Percentiles rank a stretch among this genome's conserved stretches.
These are phyloP conservation scores for Piloderma croceum DNA, from an alignment of 768 basidiomycete genomes.

Conservation along the genomic window DNA sequence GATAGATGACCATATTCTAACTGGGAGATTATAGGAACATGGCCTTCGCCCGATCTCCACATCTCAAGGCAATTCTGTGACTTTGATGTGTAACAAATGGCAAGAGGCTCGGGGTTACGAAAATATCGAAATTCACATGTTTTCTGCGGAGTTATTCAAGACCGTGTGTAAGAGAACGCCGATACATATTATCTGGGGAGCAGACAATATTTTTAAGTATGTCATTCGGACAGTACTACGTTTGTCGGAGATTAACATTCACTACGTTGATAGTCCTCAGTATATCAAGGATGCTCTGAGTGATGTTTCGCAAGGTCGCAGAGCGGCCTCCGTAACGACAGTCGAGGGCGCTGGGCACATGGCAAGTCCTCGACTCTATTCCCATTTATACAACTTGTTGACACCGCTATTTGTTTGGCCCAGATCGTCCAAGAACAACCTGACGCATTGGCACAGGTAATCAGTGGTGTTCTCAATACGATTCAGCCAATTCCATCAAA, in stretches of 20 bases:
- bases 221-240: slow-evolving; percentile 10
- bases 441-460: slow-evolving; percentile 30
- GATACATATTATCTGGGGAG: slow-evolving; percentile 46
- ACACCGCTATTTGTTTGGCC: neutral
- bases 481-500: no score
- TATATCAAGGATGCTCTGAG: slow-evolving; percentile 39
- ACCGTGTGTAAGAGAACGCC: slow-evolving; percentile 33
- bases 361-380: slow-evolving; percentile 23
- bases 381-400: neutral
- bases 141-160: slow-evolving; percentile 31
- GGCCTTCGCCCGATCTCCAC: slow-evolving; percentile 4
- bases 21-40: slow-evolving; percentile 7
- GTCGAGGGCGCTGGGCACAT: slow-evolving; percentile 44
- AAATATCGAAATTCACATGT: slow-evolving; percentile 40
- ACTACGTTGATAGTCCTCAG: slow-evolving; percentile 29
- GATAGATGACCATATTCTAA: slow-evolving; percentile 1
- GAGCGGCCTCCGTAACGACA: slow-evolving; percentile 37
- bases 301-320: slow-evolving; percentile 35
- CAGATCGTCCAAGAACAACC: slow-evolving; percentile 45
- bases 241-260: slow-evolving; percentile 1
- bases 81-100: slow-evolving; percentile 38
- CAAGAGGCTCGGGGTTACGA: slow-evolving; percentile 44
- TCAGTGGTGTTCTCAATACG: slow-evolving; percentile 30
- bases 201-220: slow-evolving; percentile 40
- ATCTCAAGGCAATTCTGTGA: slow-evolving; percentile 17